phyloP scores from a whole-genome alignment of 202 grass and related monocot genomes.

The Digitaria exilis region DNA sequence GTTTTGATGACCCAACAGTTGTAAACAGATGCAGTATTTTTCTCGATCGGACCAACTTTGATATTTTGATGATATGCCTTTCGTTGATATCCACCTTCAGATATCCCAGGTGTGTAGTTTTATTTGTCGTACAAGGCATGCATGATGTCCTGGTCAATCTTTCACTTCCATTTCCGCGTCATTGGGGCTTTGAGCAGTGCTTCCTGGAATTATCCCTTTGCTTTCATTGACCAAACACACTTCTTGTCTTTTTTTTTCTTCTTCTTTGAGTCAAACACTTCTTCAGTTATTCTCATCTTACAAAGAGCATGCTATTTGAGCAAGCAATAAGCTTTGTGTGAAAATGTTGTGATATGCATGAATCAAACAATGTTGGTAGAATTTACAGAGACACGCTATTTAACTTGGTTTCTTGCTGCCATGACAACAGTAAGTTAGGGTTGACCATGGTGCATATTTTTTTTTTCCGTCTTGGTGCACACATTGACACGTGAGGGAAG shows the following conservation, averaged over 20 bases:
- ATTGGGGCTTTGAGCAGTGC: conserved; percentile 3
- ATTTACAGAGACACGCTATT: neutral
- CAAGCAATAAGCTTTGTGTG: conserved; percentile 8
- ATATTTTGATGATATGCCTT: neutral
- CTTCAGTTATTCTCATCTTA: conserved; percentile 23
- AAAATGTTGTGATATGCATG: conserved; percentile 24
- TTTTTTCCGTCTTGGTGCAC: neutral
- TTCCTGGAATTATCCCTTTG: conserved; percentile 27
- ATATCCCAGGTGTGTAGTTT: neutral
- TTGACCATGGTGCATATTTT: neutral
- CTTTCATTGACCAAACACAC: conserved; percentile 21
- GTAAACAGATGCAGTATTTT: conserved; percentile 3
- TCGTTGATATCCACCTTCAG: neutral
- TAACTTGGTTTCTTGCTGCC: neutral
- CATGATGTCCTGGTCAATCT: conserved; percentile 28
- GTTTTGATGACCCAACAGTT: neutral
- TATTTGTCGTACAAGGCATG: conserved; percentile 25
- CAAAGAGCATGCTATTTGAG: conserved; percentile 7
- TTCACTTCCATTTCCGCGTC: neutral
- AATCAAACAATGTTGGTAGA: neutral
- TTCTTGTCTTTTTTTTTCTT: neutral
- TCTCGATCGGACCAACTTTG: neutral
- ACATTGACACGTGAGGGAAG: conserved; percentile 29
- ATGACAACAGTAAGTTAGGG: neutral
- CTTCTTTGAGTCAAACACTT: no score